A percentile compares a stretch with the other conserved stretches of the same genome.
phyloP scores from a whole-genome alignment of 2,329 filamentous ascomycete species.

The Neonectria faginata region DNA sequence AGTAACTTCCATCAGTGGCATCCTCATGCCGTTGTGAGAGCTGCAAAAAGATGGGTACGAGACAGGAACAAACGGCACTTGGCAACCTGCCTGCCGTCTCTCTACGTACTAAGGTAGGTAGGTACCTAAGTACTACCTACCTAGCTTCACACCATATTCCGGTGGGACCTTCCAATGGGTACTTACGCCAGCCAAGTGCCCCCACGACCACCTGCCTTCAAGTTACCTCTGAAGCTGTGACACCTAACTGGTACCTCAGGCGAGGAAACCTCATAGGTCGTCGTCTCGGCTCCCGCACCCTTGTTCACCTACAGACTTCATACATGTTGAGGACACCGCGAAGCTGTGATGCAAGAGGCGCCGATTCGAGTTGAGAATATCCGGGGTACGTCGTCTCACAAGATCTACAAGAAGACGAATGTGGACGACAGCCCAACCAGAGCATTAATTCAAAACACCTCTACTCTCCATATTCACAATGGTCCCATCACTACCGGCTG shows the following conservation, averaged over 20 bases:
- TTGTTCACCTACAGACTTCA: background rate
- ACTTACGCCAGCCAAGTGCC: background rate
- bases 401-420: background rate
- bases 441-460: background rate
- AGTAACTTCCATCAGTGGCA: background rate
- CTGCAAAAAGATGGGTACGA: conserved; percentile 3
- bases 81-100: background rate
- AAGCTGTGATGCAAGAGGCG: background rate
- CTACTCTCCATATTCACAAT: background rate
- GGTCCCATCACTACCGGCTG: conserved; percentile 3
- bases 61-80: conserved; percentile 18
- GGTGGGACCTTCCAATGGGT: background rate
- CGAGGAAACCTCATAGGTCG: background rate
- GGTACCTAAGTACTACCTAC: too few relatives aligned
- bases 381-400: too few relatives aligned
- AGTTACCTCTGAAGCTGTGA: background rate
- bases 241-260: background rate
- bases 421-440: background rate
- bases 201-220: background rate
- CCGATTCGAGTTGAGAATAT: too few relatives aligned
- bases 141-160: background rate
- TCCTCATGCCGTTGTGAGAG: conserved; percentile 9
- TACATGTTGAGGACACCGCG: background rate
- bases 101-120: too few relatives aligned
- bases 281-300: background rate